Evolutionary conservation across 2,329 filamentous ascomycete species (phyloP), one percentile per base, ranked within the genome.

Genomic region (Beauveria brongniartii): DNA sequence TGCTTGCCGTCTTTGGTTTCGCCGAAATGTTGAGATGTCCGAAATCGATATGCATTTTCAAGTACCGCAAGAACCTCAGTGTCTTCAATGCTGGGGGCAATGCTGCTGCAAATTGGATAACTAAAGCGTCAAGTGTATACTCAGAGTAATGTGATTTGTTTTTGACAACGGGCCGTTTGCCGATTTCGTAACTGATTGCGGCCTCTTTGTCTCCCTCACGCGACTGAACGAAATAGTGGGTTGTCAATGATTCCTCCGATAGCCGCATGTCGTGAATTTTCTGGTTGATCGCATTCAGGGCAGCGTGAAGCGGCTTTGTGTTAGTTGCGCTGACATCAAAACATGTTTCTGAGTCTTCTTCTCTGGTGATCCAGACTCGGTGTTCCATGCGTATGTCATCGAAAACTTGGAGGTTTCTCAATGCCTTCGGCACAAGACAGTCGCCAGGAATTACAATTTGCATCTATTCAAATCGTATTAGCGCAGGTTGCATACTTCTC

Each of bases 41-140:
- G 63, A 74, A 74, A 51, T 65, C 67, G 55, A 75, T 65, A 2
- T 69, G 65, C 68, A 75, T 71, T 22, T 63, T 67, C 37, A 75
- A 61, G 1, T 64, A 59, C 37, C 63, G 64, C 12, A 71, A 43
- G 12, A 65, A 63, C 55, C 66, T 68, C 5, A 75, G 46, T 0
- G 65, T 61, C 16, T 71, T 66, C 10, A 64, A 65, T 2, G 69
- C 65, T 4, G 63, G 53, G 20, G 59, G 28, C 16, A 74, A 58
- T 8, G 65, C 63, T 1, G 55, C 37, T 1, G 52, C 54, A 12
- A 73, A 65, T 20, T 67, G 63, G 1, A 59, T 5, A 7, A 26
- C 22, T n/a, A 44, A 50, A 20, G 16, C n/a, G 20, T 12, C 5
- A 20, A 34, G 20, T 1, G 18, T 52, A 55, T 43, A 26, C n/a